Base-by-base conservation (phyloP, 179 eudicot species). In the Beta corolliflora region DNA sequence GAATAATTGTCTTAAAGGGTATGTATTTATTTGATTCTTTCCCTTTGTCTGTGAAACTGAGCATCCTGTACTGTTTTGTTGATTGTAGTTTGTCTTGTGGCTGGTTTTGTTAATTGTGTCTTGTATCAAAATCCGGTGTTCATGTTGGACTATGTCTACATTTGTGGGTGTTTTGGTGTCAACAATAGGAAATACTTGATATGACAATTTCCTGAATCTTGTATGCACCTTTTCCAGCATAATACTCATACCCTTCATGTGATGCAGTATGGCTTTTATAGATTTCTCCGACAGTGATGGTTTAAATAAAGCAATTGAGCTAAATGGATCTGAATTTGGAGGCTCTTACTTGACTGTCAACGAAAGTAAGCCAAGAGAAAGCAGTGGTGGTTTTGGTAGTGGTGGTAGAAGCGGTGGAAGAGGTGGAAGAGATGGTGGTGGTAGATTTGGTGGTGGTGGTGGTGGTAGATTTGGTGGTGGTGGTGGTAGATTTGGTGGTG, bases 271-370 rank as follows among this genome's bases (percentile, higher is more conserved):
- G 50, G 77, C 77, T 15, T 75, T 56, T 11, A 31, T 75, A 0
- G 77, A 75, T 16, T 75, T 75, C 41, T 21, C 78, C 3, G 91
- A 89, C 46, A 74, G 21, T 41, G 82, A 84, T 46, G 80, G 79
- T 3, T 75, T 89, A 2, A 88, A 76, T 79, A 85, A 87, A 77
- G 93, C 95, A n/a, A 68, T 92, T 29, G 92, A 88, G 36, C 81
- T 88, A 29, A 63, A 82, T 60, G 88, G 89, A 36, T 80, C 91
- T 14, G 87, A 90, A 14, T 66, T 91, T 36, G 64, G 64, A 23
- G 89, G 82, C 2, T 59, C 60, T 67, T 53, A 50, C 31, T 67
- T 92, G 80, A 71, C 46, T 9, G 90, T 92, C n/a, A 87, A 85
- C 23, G 89, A 90, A 82, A 92, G 86, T 36, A 56, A 5, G 66